Conservation (phyloP, 208 protist species). For the Leishmania aethiopica region DNA sequence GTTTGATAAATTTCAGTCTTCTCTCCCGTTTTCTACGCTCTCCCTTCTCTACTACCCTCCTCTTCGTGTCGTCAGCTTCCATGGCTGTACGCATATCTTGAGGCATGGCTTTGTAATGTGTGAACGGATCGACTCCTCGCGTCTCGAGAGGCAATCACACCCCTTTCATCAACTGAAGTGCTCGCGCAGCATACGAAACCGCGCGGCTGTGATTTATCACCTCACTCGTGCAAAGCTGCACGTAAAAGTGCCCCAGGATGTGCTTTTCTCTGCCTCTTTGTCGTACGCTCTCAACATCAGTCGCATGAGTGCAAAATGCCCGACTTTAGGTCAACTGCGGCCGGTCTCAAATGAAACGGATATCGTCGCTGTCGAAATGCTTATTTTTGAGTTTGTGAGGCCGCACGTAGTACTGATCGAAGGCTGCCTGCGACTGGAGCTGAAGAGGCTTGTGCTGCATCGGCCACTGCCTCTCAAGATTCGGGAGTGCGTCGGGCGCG, state of each 20-base stretch:
- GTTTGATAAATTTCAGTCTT: not conserved
- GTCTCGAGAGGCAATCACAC: not conserved
- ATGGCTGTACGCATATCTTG: not conserved
- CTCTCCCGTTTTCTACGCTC: constrained; percentile 3
- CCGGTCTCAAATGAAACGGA: constrained; percentile 34
- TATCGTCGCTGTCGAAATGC: constrained; percentile 66
- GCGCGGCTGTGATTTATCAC: constrained; percentile 30
- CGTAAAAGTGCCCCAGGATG: constrained; percentile 16
- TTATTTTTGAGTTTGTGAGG: constrained; percentile 61
- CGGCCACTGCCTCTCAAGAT: constrained; percentile 19
- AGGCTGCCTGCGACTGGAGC: constrained; percentile 59
- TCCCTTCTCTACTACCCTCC: constrained; percentile 3
- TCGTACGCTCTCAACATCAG: constrained; percentile 71
- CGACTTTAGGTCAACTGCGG: constrained; percentile 14
- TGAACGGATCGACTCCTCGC: not conserved
- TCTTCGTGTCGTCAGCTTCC: not conserved
- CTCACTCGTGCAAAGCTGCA: constrained; percentile 11
- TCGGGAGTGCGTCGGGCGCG: constrained; percentile 45
- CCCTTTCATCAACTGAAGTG: constrained; percentile 16
- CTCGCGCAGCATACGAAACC: constrained; percentile 29
- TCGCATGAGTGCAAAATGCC: constrained; percentile 26
- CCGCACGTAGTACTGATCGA: constrained; percentile 75
- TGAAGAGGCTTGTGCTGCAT: constrained; percentile 44
- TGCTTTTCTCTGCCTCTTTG: constrained; percentile 58
- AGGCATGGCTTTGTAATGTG: constrained; percentile 1